Evolutionary conservation across 2,329 filamentous ascomycete species (phyloP).

Genomic region (Mycosphaerelloides madeirae): DNA sequence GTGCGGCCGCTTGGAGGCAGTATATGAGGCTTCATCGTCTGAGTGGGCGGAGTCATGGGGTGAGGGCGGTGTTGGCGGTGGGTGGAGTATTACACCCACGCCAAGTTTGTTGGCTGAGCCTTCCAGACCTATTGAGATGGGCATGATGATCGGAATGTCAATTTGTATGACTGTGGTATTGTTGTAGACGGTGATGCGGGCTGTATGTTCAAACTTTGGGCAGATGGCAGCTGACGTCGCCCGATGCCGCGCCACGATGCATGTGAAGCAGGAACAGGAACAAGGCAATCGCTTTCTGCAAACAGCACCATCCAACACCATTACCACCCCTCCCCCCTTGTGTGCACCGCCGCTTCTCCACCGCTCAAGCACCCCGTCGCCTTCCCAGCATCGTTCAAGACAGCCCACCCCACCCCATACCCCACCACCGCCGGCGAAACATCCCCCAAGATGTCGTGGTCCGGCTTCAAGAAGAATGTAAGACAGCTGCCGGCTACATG

Average conservation of each 20-base stretch:
- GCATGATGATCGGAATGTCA: conserved; percentile 23
- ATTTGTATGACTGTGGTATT: too few species aligned
- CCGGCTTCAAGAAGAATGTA: conserved; percentile 37
- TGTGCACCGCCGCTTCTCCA: neutral
- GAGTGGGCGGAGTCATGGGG: conserved; percentile 34
- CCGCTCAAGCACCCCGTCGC: conserved; percentile 5
- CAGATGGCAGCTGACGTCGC: neutral
- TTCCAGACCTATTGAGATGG: conserved; percentile 71
- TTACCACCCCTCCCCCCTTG: neutral
- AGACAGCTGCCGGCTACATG: neutral
- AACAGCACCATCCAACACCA: neutral
- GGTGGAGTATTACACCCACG: conserved; percentile 84
- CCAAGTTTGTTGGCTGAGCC: conserved; percentile 98
- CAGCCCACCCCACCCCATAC: too few species aligned
- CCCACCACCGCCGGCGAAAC: neutral
- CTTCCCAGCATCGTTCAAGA: neutral
- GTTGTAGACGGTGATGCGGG: too few species aligned
- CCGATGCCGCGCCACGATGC: neutral
- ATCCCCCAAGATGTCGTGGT: conserved; percentile 57
- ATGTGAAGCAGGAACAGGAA: neutral
- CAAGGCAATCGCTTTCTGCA: neutral
- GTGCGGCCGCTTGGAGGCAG: conserved; percentile 14
- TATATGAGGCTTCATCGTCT: conserved; percentile 23
- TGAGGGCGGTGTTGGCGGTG: conserved; percentile 31
- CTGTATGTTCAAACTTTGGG: too few species aligned